phyloP scores from a whole-genome alignment of 345 rosid species.

The Syzygium grande region DNA sequence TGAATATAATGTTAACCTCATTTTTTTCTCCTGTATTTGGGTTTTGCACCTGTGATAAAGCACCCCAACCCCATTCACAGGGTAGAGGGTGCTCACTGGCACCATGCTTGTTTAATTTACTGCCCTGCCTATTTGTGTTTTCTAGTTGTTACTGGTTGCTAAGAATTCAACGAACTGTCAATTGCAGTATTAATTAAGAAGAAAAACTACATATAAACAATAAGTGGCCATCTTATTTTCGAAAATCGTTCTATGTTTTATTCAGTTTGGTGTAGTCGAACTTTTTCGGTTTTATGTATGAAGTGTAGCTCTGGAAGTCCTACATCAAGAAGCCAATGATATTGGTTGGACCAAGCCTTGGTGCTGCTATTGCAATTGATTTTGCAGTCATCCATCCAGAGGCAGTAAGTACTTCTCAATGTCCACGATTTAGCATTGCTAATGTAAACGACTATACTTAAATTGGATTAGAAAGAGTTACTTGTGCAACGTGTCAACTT shows the following conservation, averaged over 20 bases:
- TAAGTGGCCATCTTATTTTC: neutral
- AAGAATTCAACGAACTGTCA: neutral
- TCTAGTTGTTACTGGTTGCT: neutral
- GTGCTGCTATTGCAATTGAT: slow-evolving; percentile 90
- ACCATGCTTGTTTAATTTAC: neutral
- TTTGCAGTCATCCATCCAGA: slow-evolving; percentile 79
- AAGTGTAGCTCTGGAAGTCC: slow-evolving; percentile 67
- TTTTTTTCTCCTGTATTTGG: neutral
- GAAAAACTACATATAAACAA: neutral
- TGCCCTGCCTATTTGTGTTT: neutral
- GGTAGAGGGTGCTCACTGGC: neutral
- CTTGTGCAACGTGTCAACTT: neutral
- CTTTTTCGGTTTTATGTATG: neutral
- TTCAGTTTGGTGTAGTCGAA: neutral
- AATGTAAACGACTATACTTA: neutral
- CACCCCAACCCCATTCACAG: neutral
- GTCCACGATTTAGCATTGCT: neutral
- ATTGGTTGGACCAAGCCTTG: slow-evolving; percentile 92
- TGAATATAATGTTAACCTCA: neutral
- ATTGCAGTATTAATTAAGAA: neutral
- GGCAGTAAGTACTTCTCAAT: slow-evolving; percentile 37
- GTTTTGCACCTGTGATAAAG: neutral
- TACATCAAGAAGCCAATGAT: slow-evolving; percentile 72
- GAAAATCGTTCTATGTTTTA: neutral
- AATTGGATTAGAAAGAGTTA: neutral